These are phyloP conservation scores for Mucor lusitanicus DNA, from an alignment of 371 early-diverging fungal genomes.

Conservation along the genomic window DNA sequence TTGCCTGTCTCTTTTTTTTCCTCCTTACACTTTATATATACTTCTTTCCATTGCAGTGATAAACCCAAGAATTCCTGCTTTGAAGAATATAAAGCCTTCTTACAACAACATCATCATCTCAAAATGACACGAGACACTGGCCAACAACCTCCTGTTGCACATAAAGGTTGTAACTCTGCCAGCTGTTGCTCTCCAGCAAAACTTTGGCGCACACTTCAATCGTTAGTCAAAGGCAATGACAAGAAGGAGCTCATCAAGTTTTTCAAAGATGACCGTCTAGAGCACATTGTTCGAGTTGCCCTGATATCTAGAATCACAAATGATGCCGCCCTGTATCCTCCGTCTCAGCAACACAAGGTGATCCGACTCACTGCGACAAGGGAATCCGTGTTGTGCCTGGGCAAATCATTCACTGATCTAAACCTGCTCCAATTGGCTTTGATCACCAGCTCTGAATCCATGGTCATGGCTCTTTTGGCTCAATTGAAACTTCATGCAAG, in stretches of 20 bases:
- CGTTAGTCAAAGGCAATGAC: constrained; percentile 19
- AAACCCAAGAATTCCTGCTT: not conserved
- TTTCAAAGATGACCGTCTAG: constrained; percentile 20
- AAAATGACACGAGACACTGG: constrained; percentile 11
- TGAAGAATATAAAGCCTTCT: not conserved
- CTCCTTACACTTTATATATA: not conserved
- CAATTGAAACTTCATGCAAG: constrained; percentile 14
- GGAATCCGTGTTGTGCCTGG: constrained; percentile 14
- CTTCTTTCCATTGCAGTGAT: not conserved
- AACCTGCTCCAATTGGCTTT: constrained; percentile 26
- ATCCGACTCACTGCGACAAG: constrained; percentile 3
- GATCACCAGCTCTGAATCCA: constrained; percentile 17
- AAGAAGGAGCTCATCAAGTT: constrained; percentile 12
- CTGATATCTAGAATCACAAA: constrained; percentile 28
- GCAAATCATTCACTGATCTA: constrained; percentile 21
- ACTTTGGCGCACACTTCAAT: constrained; percentile 29
- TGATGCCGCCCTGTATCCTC: constrained; percentile 20
- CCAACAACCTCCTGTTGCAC: constrained; percentile 5
- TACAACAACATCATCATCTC: not conserved
- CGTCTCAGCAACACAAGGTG: constrained; percentile 25
- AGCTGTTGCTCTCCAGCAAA: constrained; percentile 32
- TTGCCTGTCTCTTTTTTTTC: not conserved
- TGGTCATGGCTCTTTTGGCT: constrained; percentile 10
- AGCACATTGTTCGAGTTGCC: constrained; percentile 26
- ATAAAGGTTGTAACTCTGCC: constrained; percentile 30